These are phyloP conservation scores for Backusella mclennaniae DNA, from an alignment of 192 early-diverging fungal genomes.

Conservation along the genomic window DNA sequence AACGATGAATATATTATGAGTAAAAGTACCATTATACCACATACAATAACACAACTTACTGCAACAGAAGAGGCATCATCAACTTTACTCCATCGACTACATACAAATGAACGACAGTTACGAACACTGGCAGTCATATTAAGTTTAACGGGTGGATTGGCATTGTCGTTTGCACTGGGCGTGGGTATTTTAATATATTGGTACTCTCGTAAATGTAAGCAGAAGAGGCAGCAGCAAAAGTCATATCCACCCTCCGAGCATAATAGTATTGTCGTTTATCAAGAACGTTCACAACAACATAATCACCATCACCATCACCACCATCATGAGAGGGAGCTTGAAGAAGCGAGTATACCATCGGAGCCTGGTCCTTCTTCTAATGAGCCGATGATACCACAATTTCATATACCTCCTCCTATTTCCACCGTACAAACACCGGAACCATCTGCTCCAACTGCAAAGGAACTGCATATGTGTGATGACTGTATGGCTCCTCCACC, in stretches of 20 bases:
- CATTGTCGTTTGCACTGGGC: slow-evolving; percentile 8
- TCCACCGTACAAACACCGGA: slow-evolving; percentile 3
- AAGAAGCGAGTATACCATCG: neutral
- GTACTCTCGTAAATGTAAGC: slow-evolving; percentile 13
- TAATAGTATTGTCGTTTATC: neutral
- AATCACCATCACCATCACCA: neutral
- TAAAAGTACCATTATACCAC: slow-evolving; percentile 8
- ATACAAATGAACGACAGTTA: slow-evolving; percentile 12
- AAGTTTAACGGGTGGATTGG: slow-evolving; percentile 9
- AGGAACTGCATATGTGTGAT: slow-evolving; percentile 7
- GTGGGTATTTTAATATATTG: slow-evolving; percentile 14
- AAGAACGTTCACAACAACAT: neutral
- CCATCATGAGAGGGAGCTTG: neutral
- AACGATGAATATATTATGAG: slow-evolving; percentile 6
- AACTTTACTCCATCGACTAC: slow-evolving; percentile 14
- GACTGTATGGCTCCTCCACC: slow-evolving; percentile 10
- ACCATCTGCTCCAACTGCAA: slow-evolving; percentile 12
- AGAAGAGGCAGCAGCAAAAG: neutral
- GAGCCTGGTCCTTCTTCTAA: neutral
- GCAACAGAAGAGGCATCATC: neutral
- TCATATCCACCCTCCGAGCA: neutral
- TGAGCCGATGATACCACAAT: neutral
- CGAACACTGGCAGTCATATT: slow-evolving; percentile 10
- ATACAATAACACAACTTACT: neutral
- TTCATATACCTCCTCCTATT: slow-evolving; percentile 3